Base-by-base conservation (phyloP, 371 early-diverging fungal species). In the Mortierella sp. region DNA sequence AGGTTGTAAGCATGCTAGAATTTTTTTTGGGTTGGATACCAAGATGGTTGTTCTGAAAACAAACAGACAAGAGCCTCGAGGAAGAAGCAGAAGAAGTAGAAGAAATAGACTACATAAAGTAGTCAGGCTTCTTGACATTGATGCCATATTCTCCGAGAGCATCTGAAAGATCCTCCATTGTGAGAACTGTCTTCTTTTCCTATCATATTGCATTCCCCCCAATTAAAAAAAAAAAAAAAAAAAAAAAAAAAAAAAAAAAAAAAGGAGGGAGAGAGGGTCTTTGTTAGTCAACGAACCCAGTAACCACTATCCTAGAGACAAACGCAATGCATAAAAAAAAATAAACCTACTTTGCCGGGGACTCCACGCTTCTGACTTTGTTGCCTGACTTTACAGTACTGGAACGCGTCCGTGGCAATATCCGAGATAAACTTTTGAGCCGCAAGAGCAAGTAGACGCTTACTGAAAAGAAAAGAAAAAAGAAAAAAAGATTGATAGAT, bases 371-470 rank as follows among this genome's bases (percentile, higher is more conserved):
- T 83, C 83, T 76, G 84, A 28, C 82, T 82, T 63, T 94, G 95
- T 72, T 94, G 94, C 48, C 96, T 84, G 25, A 98, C 93, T 73
- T 96, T 94, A 74, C 90, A 90, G 81, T 94, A 95, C 73, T 98
- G 98, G 80, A 93, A 92, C 1, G 99, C 97, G 67, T 98, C 98
- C 0, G 93, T 93, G 14, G 96, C 95, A 68, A 98, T 91, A 75
- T 98, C 99, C 1, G 97, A 89, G 19, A 98, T 88, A 68, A 98
- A 98, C 75, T 97, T 98, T 86, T 98, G 98, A 15, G 97, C 92
- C 0, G 96, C 97, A 57, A 98, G 84, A 4, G 95, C 95, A 19
- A 98, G 84, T 44, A 97, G 81, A 28, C 96, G 88, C 83, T 97
- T 97, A 57, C 92, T 93, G 79, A 46, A 19, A 16, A 63, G 37